A percentile compares a stretch with the other conserved stretches of the same genome.
Evolutionary conservation across 495 filamentous ascomycete species (phyloP).

Genomic region (Lepidopterella palustris): DNA sequence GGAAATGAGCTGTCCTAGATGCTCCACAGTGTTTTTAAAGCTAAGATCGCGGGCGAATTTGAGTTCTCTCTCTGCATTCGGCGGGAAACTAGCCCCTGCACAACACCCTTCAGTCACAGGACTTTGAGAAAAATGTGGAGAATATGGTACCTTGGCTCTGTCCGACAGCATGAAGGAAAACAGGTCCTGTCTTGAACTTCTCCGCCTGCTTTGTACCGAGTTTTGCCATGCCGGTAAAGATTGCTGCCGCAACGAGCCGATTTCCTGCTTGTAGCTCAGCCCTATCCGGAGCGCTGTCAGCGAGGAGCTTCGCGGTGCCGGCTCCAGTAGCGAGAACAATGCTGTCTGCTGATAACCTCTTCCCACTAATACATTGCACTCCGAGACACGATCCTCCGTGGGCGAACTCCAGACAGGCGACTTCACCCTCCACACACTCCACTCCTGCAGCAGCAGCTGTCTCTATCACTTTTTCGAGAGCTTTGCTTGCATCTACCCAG

Average conservation of each 20-base stretch:
- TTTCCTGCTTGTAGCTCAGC: conserved; percentile 44
- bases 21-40: conserved; percentile 46
- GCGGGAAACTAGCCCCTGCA: conserved; percentile 38
- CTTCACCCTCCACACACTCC: conserved; percentile 44
- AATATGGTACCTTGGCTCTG: background rate
- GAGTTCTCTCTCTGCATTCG: conserved; percentile 39
- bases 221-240: conserved; percentile 44
- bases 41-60: conserved; percentile 50
- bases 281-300: conserved; percentile 44
- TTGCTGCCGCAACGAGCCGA: conserved; percentile 50
- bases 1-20: conserved; percentile 43
- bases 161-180: background rate
- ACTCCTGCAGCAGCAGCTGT: conserved; percentile 47
- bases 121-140: background rate
- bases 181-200: conserved; percentile 18
- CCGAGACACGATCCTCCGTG: conserved; percentile 42
- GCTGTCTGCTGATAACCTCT: conserved; percentile 39
- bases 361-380: conserved; percentile 41
- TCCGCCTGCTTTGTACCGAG: conserved; percentile 30
- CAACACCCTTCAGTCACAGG: conserved; percentile 7
- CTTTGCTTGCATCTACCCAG: conserved; percentile 55
- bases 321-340: conserved; percentile 53
- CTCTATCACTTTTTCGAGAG: conserved; percentile 43
- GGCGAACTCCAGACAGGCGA: conserved; percentile 42
- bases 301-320: conserved; percentile 54